Evolutionary conservation across 345 rosid genomes (phyloP).

Genomic region (Streptanthus diversifolius): DNA sequence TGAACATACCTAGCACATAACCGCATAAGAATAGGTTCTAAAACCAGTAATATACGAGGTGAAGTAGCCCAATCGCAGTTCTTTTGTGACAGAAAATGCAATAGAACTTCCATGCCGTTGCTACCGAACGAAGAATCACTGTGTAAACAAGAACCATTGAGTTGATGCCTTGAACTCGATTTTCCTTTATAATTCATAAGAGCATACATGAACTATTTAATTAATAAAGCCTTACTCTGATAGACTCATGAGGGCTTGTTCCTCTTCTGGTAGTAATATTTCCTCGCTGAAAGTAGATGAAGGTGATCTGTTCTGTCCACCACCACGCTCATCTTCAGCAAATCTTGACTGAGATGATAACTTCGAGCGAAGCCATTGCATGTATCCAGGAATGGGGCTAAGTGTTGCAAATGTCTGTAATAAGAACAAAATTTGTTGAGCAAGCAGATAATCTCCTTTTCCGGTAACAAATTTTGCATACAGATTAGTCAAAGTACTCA

Average conservation of each 20-base stretch:
- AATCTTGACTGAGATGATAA: conserved; percentile 73
- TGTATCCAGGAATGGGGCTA: conserved; percentile 90
- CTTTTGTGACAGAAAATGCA: conserved; percentile 46
- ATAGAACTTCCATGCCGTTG: conserved; percentile 72
- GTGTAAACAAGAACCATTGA: conserved; percentile 6
- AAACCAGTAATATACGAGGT: conserved; percentile 42
- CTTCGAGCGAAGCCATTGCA: conserved; percentile 84
- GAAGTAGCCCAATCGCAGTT: conserved; percentile 58
- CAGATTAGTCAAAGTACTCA: conserved; percentile 42
- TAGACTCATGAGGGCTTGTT: conserved; percentile 57
- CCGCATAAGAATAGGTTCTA: conserved; percentile 70
- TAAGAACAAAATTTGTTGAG: not conserved
- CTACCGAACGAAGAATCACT: conserved; percentile 50
- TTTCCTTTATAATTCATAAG: not conserved
- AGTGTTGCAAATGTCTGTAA: conserved; percentile 80
- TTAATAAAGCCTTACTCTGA: conserved; percentile 39
- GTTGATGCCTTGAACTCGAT: not conserved
- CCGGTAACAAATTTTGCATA: not conserved
- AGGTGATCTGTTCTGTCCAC: conserved; percentile 39
- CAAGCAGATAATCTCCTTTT: not conserved
- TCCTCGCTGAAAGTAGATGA: conserved; percentile 63
- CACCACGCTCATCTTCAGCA: conserved; percentile 38
- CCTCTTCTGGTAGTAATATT: conserved; percentile 78
- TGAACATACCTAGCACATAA: conserved; percentile 68
- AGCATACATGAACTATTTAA: not conserved